Conservation (phyloP, 2,329 filamentous ascomycete genomes). For the Pseudogymnoascus sp. region DNA sequence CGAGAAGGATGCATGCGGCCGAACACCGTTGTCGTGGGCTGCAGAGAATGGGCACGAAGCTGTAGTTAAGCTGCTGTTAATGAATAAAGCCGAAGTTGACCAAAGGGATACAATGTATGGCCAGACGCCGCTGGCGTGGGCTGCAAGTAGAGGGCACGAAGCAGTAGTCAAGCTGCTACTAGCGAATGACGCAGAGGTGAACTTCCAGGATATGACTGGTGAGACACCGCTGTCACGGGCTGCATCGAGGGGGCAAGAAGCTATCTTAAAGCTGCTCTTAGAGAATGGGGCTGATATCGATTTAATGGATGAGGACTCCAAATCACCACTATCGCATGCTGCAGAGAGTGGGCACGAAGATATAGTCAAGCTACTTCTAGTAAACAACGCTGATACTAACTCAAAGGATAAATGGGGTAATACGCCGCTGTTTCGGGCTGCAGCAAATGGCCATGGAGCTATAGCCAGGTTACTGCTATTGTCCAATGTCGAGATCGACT, state of each 20-base stretch:
- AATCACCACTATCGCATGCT: too few species aligned
- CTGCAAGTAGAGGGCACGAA: not conserved
- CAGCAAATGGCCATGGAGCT: not conserved
- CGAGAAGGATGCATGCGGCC: slow-evolving; percentile 24
- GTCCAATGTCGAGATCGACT: not conserved
- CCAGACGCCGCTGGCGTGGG: not conserved
- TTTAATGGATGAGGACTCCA: too few species aligned
- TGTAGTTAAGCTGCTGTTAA: slow-evolving; percentile 14
- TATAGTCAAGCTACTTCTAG: too few species aligned
- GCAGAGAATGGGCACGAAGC: slow-evolving; percentile 25
- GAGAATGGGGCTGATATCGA: too few species aligned
- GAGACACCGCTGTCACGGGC: too few species aligned
- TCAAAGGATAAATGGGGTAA: not conserved
- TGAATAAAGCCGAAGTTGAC: not conserved
- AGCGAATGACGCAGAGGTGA: too few species aligned
- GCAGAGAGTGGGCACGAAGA: too few species aligned
- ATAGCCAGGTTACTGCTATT: not conserved
- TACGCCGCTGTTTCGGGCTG: not conserved
- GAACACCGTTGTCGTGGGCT: slow-evolving; percentile 25
- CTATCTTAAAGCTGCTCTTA: too few species aligned
- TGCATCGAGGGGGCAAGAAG: too few species aligned
- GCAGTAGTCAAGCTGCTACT: too few species aligned
- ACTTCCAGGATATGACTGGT: too few species aligned
- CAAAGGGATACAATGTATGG: not conserved
- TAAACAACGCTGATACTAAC: too few species aligned